Evolutionary conservation across 1,139 yeast genomes (phyloP).

Genomic region (Meyerozyma carpophila): DNA sequence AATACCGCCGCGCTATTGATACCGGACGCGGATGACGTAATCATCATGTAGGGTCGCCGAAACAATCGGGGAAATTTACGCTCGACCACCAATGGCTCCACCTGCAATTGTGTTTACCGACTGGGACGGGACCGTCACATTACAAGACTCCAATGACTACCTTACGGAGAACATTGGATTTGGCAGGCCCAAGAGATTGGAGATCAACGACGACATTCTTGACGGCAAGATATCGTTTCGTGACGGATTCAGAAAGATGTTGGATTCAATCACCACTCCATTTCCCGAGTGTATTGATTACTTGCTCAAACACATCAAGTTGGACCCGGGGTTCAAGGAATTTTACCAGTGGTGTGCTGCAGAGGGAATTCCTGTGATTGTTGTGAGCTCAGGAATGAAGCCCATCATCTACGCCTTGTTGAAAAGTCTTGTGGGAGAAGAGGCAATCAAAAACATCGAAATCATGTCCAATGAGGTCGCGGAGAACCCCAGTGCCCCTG

Average conservation of each 20-base stretch:
- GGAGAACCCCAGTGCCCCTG: slow-evolving; percentile 43
- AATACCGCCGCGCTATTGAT: background rate
- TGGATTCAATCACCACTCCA: slow-evolving; percentile 70
- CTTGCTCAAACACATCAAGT: slow-evolving; percentile 52
- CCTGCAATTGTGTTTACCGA: slow-evolving; percentile 88
- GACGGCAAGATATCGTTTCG: slow-evolving; percentile 66
- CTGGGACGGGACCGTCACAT: slow-evolving; percentile 96
- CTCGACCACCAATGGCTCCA: slow-evolving; percentile 10
- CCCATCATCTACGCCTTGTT: slow-evolving; percentile 82
- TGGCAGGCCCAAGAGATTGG: slow-evolving; percentile 64
- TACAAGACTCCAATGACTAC: slow-evolving; percentile 85
- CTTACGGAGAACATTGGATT: slow-evolving; percentile 86
- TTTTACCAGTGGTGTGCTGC: slow-evolving; percentile 76
- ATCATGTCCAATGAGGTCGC: slow-evolving; percentile 79
- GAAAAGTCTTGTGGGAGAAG: slow-evolving; percentile 67
- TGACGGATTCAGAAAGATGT: slow-evolving; percentile 81
- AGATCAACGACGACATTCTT: slow-evolving; percentile 67
- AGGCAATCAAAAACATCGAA: slow-evolving; percentile 67
- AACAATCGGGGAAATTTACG: background rate
- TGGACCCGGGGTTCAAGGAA: slow-evolving; percentile 86
- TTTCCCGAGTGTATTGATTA: slow-evolving; percentile 77
- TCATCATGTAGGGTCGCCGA: background rate
- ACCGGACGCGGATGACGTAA: background rate
- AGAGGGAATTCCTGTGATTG: slow-evolving; percentile 69
- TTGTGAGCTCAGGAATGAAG: slow-evolving; percentile 87